These are phyloP conservation scores for Globisporangium carolinianum DNA, from an alignment of 352 stramenopile genomes.

Conservation along the genomic window DNA sequence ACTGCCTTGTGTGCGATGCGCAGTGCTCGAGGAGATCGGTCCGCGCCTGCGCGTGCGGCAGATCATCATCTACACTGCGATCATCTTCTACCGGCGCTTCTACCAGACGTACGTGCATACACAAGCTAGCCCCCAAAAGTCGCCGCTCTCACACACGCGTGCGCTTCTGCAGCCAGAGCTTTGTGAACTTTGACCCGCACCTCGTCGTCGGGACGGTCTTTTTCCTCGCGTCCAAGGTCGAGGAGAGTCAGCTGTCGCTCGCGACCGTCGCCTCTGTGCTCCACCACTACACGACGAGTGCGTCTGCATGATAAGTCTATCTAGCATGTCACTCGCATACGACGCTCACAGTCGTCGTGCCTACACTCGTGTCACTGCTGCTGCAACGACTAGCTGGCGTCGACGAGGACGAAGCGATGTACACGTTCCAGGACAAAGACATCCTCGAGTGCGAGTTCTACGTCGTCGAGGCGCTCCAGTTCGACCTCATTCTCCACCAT, in stretches of 20 bases:
- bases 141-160: not conserved
- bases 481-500: constrained; percentile 85
- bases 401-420: constrained; percentile 84
- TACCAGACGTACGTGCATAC: constrained; percentile 62
- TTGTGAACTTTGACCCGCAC: constrained; percentile 85
- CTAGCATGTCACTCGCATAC: not conserved
- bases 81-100: constrained; percentile 88
- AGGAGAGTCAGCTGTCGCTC: constrained; percentile 81
- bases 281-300: constrained; percentile 84
- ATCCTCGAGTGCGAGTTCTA: constrained; percentile 90
- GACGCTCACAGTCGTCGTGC: not conserved
- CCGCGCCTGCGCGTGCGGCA: constrained; percentile 73
- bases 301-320: constrained; percentile 1
- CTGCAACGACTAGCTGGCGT: constrained; percentile 38
- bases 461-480: constrained; percentile 82
- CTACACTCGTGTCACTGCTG: not conserved
- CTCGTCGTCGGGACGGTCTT: constrained; percentile 81
- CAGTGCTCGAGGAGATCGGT: constrained; percentile 83
- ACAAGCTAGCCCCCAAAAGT: too few relatives aligned
- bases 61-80: constrained; percentile 89
- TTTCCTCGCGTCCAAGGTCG: constrained; percentile 83
- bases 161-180: constrained; percentile 66
- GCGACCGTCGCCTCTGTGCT: constrained; percentile 74
- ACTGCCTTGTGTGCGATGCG: not conserved
- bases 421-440: constrained; percentile 86